A percentile compares a stretch with the other conserved stretches of the same genome.
Conservation (phyloP, 805 yeast genomes). For the Candida maesae region DNA sequence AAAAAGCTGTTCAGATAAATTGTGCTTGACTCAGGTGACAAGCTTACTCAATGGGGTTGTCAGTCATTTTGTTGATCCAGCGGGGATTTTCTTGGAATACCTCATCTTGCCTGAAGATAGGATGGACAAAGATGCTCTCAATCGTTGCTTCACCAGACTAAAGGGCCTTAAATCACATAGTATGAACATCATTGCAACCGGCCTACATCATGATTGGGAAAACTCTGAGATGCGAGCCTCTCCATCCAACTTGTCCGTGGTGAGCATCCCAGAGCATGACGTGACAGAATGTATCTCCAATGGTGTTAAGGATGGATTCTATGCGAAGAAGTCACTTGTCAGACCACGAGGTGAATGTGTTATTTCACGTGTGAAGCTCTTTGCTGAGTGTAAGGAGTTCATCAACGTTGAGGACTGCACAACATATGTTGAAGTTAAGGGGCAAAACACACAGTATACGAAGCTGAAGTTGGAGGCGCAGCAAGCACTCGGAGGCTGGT, state of each 20-base stretch:
- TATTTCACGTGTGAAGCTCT: conserved; percentile 30
- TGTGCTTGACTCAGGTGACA: conserved; percentile 56
- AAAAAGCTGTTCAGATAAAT: conserved; percentile 87
- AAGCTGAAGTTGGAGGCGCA: conserved; percentile 29
- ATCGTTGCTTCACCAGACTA: conserved; percentile 21
- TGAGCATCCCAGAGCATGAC: conserved; percentile 23
- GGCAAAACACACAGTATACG: conserved; percentile 26
- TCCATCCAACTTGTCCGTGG: conserved; percentile 28
- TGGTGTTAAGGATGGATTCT: conserved; percentile 61
- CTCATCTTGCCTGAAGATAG: conserved; percentile 43
- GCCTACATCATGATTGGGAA: conserved; percentile 14
- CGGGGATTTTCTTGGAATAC: conserved; percentile 40
- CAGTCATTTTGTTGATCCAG: conserved; percentile 30
- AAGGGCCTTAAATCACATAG: not conserved
- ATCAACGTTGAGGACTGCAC: conserved; percentile 3
- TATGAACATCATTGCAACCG: conserved; percentile 4
- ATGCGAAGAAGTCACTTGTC: conserved; percentile 41
- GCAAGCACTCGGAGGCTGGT: conserved; percentile 43
- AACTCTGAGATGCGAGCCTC: conserved; percentile 3
- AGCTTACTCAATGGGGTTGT: conserved; percentile 50
- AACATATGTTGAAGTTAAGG: conserved; percentile 34
- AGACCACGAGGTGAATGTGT: conserved; percentile 40
- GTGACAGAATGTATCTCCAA: conserved; percentile 38
- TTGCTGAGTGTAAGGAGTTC: conserved; percentile 20
- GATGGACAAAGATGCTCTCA: conserved; percentile 14